Percentiles rank a stretch among this genome's conserved stretches.
These are phyloP conservation scores for Cryptococcus sp. DNA, from an alignment of 1,284 basidiomycete species.

Conservation along the genomic window DNA sequence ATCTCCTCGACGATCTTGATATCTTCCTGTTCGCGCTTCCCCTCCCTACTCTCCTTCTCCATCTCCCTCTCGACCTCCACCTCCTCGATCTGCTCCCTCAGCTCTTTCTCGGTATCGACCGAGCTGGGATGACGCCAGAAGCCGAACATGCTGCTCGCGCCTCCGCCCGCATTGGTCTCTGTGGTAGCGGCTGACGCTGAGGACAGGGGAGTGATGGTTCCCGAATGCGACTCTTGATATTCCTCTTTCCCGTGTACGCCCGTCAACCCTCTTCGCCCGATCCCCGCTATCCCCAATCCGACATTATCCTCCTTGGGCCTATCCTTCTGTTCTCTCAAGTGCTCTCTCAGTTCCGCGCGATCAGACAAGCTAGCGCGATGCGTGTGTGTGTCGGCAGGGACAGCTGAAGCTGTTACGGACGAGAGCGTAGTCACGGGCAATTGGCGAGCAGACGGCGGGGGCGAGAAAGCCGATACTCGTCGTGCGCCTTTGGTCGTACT, in stretches of 20 bases:
- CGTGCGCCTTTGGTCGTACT: conserved; percentile 14
- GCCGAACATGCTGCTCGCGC: conserved; percentile 18
- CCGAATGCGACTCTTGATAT: conserved; percentile 14
- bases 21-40: conserved; percentile 33
- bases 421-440: conserved; percentile 26
- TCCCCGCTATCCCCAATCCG: conserved; percentile 33
- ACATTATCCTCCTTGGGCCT: conserved; percentile 21
- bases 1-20: conserved; percentile 27
- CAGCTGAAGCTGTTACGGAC: conserved; percentile 27
- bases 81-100: conserved; percentile 36
- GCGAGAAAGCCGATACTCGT: conserved; percentile 38
- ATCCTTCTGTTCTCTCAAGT: conserved; percentile 36
- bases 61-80: conserved; percentile 45
- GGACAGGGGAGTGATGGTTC: conserved; percentile 31
- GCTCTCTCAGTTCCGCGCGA: conserved; percentile 35
- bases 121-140: conserved; percentile 20
- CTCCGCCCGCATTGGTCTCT: conserved; percentile 14
- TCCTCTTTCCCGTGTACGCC: conserved; percentile 41
- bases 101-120: conserved; percentile 16
- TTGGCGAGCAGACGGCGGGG: conserved; percentile 28
- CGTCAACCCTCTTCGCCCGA: conserved; percentile 32
- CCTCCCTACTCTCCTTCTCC: conserved; percentile 37
- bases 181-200: conserved; percentile 23
- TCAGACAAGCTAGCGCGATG: conserved; percentile 20
- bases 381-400: conserved; percentile 19